Evolutionary conservation across 441 rosid species (phyloP), one percentile per base, ranked within the genome.

Genomic region (Euphorbia schlechtendalii): DNA sequence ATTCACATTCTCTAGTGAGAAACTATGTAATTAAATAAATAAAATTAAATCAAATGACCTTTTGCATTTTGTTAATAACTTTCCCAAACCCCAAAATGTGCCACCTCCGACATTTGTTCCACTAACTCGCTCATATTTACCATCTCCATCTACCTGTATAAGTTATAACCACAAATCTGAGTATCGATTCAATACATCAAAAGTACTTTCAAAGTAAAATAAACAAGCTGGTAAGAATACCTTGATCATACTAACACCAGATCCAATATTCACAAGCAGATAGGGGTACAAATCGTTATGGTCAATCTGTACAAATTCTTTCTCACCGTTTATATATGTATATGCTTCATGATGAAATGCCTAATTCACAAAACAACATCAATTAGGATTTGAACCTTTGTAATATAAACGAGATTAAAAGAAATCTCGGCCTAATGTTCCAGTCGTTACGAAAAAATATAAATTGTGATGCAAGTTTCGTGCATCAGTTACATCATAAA

Each of bases 31-130:
- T 22, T 32, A 13, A 3, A 40, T 12, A 40, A 12, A 40, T 3
- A 40, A 12, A 12, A 40, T 1, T 5, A 12, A 40, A 12, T 8
- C 53, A 55, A 34, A 49, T 65, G 22, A 95, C 99, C 96, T 95
- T 72, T 86, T 90, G 96, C 98, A 95, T 79, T 90, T 95, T 14
- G 98, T 95, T 67, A 95, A 74, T 67, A 95, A 86, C 81, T 83
- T 88, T 76, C 99, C 99, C 81, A 95, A 78, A 45, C 99, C 99
- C 97, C 96, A 95, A 49, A 88, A 95, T 55, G 99, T 92, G 62
- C 99, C 99, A 73, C 99, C 99, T 14, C 99, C 99, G 66, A 92
- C 97, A 80, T 92, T 95, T 62, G 99, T 95, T 52, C 99, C 98
- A 53, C 99, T 95, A 68, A 95, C 97, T 65, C 98, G 90, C 82